Conservation (phyloP, 352 stramenopile genomes). For the Globisporangium rhizosaccharum region DNA sequence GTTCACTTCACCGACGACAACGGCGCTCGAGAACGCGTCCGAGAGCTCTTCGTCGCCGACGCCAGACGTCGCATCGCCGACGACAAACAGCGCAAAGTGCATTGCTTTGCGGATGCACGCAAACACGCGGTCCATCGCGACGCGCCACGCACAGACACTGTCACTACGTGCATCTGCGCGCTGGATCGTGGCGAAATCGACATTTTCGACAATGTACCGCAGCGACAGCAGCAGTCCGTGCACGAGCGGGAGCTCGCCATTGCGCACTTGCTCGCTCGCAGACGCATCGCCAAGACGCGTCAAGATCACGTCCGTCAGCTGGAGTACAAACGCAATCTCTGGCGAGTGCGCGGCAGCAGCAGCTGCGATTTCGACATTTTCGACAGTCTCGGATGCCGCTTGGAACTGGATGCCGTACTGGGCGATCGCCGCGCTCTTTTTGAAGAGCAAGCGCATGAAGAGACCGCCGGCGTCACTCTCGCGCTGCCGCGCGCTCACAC, state of each 20-base stretch:
- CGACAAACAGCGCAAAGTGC: slow-evolving; percentile 55
- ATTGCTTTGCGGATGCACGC: slow-evolving; percentile 51
- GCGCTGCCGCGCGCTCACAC: slow-evolving; percentile 64
- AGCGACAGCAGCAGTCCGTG: slow-evolving; percentile 73
- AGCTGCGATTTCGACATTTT: background rate
- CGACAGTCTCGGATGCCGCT: background rate
- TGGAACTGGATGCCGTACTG: slow-evolving; percentile 30
- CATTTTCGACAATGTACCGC: slow-evolving; percentile 70
- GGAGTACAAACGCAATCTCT: slow-evolving; percentile 46
- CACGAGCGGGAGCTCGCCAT: slow-evolving; percentile 59
- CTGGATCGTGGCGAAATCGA: slow-evolving; percentile 32
- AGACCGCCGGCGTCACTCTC: slow-evolving; percentile 84
- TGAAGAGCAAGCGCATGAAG: slow-evolving; percentile 79
- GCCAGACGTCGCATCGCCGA: slow-evolving; percentile 69
- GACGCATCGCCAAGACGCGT: slow-evolving; percentile 29
- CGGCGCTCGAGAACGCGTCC: slow-evolving; percentile 43
- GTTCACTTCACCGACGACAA: slow-evolving; percentile 69
- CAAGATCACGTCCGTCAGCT: slow-evolving; percentile 47
- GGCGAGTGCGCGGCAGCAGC: slow-evolving; percentile 11
- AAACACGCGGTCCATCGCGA: slow-evolving; percentile 47
- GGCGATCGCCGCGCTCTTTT: slow-evolving; percentile 44
- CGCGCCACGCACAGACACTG: slow-evolving; percentile 22
- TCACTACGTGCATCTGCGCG: slow-evolving; percentile 9
- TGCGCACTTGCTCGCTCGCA: slow-evolving; percentile 24
- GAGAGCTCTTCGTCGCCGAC: slow-evolving; percentile 58